Evolutionary conservation across 371 early-diverging fungal genomes (phyloP), one percentile per base, ranked within the genome.

Genomic region (Apophysomyces elegans): DNA sequence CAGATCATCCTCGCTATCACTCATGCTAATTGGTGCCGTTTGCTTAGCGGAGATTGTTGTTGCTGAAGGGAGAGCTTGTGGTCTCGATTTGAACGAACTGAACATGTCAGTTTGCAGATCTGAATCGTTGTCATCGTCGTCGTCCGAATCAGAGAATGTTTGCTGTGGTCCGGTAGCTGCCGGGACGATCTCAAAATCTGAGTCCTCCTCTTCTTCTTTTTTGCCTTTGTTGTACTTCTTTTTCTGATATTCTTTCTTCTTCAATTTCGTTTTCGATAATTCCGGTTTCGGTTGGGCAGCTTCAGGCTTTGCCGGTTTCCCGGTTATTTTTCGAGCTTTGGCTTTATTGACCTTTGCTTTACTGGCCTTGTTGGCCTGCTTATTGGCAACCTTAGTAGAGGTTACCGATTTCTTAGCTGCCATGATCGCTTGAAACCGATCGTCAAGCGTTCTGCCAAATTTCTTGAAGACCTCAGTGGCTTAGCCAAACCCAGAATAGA

Each of bases 101-200:
- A 80, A 80, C 76, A 80, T 80, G 56, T 80, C 80, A n/a, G 72
- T 37, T 47, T 74, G 72, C 18, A 74, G 72, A 66, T 77, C 75
- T 11, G 69, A 71, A 64, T 73, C 73, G 21, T 64, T 59, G 3
- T 56, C 65, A 6, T 67, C 60, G 7, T 61, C 68, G 12, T 67
- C 69, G 35, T 64, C 60, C 36, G 39, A 38, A 44, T 26, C 47
- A 62, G 18, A 26, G 36, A 12, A 56, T 21, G 13, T 37, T 41
- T 18, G 54, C 58, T 9, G 41, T 32, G 39, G 60, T 36, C 39
- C 36, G 8, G 56, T 39, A 32, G 5, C 11, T 47, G 62, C 26
- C 14, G 64, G 68, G 8, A 72, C 67, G 37, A 65, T 64, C 50
- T 68, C 67, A 37, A 72, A 72, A 44, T 68, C 67, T 18, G 65